A percentile compares a stretch with the other conserved stretches of the same genome.
These are phyloP conservation scores for Excoecaria agallocha DNA, from an alignment of 345 rosid genomes.

Conservation along the genomic window DNA sequence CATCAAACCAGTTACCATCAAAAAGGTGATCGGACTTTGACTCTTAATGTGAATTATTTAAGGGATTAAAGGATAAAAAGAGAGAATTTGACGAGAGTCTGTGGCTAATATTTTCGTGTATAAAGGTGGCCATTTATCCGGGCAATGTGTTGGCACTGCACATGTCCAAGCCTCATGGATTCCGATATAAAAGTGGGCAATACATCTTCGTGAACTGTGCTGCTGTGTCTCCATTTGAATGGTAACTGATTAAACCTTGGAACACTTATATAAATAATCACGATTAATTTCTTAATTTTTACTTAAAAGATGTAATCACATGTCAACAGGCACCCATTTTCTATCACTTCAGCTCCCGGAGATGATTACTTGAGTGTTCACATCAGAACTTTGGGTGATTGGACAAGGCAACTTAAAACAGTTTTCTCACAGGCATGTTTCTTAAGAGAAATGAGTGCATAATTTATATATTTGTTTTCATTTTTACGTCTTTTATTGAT, in stretches of 20 bases:
- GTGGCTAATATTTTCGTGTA: background rate
- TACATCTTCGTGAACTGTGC: slow-evolving; percentile 82
- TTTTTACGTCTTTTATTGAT: background rate
- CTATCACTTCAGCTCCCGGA: slow-evolving; percentile 82
- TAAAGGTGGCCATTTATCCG: slow-evolving; percentile 66
- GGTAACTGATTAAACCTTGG: slow-evolving; percentile 30
- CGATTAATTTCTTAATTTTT: background rate
- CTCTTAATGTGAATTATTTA: background rate
- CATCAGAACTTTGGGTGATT: slow-evolving; percentile 72
- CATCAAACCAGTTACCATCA: slow-evolving; percentile 58
- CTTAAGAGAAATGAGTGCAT: background rate
- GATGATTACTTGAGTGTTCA: slow-evolving; percentile 75
- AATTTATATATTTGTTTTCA: background rate
- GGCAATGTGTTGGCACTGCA: slow-evolving; percentile 76
- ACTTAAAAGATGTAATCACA: background rate
- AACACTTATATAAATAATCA: background rate
- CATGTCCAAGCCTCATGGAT: slow-evolving; percentile 74
- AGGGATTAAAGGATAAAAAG: background rate
- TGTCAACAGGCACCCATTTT: slow-evolving; percentile 76
- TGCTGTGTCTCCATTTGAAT: slow-evolving; percentile 82
- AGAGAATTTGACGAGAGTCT: background rate
- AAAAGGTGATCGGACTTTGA: slow-evolving; percentile 37
- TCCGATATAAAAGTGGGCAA: slow-evolving; percentile 80
- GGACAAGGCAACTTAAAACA: slow-evolving; percentile 71
- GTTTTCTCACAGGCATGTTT: slow-evolving; percentile 60